These are phyloP conservation scores for Candida jianshihensis DNA, from an alignment of 805 yeast species.

Conservation along the genomic window DNA sequence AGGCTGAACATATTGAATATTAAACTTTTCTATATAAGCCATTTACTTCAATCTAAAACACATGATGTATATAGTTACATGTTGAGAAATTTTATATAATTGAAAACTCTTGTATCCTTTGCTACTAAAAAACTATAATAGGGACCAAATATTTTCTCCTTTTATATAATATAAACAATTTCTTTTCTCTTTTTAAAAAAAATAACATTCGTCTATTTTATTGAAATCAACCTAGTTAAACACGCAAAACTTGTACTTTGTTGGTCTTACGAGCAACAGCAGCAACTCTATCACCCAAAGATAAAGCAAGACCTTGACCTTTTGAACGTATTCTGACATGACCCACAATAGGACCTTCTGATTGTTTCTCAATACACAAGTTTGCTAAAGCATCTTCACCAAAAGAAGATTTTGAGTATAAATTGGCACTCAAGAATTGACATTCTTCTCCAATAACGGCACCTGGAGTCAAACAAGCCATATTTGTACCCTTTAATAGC, in stretches of 20 bases:
- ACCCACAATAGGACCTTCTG: conserved; percentile 74
- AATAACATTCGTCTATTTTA: too few relatives aligned
- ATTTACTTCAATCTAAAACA: not conserved
- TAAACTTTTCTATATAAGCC: conserved; percentile 1
- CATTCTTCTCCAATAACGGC: conserved; percentile 88
- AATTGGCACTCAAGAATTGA: conserved; percentile 86
- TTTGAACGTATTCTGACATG: conserved; percentile 94
- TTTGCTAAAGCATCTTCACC: conserved; percentile 98
- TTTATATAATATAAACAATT: not conserved
- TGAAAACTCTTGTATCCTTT: too few relatives aligned
- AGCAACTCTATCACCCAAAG: conserved; percentile 92
- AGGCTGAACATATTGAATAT: conserved; percentile 19
- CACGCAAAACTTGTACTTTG: conserved; percentile 26
- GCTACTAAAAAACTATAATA: too few relatives aligned
- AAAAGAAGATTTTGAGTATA: conserved; percentile 86
- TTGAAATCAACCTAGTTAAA: conserved; percentile 17
- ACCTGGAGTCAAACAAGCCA: conserved; percentile 89
- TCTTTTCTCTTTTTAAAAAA: not conserved
- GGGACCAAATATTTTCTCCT: too few relatives aligned
- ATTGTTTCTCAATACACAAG: conserved; percentile 80
- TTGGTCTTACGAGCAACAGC: conserved; percentile 59
- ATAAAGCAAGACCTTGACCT: conserved; percentile 94
- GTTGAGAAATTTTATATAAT: too few relatives aligned
- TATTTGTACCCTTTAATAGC: conserved; percentile 77
- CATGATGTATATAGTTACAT: too few relatives aligned